A percentile compares a stretch with the other conserved stretches of the same genome.
phyloP scores from a whole-genome alignment of 2,329 filamentous ascomycete species.

The Diaporthe nobilis region DNA sequence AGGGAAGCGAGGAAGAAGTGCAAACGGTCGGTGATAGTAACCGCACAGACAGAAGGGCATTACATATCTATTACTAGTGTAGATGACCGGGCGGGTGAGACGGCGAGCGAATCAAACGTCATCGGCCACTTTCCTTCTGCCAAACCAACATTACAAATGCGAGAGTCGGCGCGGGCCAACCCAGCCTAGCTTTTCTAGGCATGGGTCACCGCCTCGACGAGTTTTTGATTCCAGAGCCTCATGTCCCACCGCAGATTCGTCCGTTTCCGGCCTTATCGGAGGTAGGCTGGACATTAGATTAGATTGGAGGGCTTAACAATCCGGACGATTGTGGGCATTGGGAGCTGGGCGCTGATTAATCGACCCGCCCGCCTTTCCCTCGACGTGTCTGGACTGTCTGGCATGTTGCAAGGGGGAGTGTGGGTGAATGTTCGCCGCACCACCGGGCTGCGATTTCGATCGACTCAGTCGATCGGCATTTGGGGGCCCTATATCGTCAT shows the following conservation, averaged over 20 bases:
- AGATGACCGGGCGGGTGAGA: neutral
- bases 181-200: conserved; percentile 11
- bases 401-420: neutral
- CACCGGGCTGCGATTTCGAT: neutral
- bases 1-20: neutral
- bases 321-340: neutral
- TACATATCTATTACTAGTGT: conserved; percentile 1
- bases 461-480: conserved; percentile 17
- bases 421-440: neutral
- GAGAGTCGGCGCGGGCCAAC: conserved; percentile 6
- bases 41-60: neutral
- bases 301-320: conserved; percentile 10
- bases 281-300: conserved; percentile 25
- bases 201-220: neutral
- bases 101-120: conserved; percentile 19
- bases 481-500: conserved; percentile 4
- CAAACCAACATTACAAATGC: conserved; percentile 23
- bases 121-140: conserved; percentile 1
- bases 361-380: neutral
- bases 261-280: conserved; percentile 22
- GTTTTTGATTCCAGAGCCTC: neutral
- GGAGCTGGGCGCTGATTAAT: conserved; percentile 30
- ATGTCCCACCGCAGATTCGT: conserved; percentile 1
- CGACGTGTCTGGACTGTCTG: neutral
- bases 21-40: neutral